Conservation (phyloP, 768 basidiomycete species). For the Lactarius psammicola region DNA sequence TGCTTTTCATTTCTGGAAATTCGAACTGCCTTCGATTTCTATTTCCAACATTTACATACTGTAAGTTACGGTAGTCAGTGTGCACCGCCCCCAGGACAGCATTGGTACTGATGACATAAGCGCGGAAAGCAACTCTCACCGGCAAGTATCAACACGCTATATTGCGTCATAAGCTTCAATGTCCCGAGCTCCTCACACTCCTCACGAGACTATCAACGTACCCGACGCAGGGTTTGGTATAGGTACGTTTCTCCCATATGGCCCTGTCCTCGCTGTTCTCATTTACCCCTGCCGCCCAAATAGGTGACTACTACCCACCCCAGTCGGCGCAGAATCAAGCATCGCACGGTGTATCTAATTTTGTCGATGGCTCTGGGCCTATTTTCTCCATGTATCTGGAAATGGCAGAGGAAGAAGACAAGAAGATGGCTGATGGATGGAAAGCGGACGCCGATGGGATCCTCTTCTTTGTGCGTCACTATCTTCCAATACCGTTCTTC, state of each 20-base stretch:
- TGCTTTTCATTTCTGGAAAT: no score
- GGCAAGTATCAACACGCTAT: no score
- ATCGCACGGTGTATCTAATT: not conserved
- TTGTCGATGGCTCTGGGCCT: not conserved
- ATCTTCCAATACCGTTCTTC: not conserved
- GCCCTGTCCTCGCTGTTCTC: not conserved
- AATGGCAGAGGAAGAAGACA: not conserved
- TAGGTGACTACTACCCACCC: not conserved
- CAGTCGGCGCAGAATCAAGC: not conserved
- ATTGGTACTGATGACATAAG: no score
- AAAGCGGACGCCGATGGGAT: not conserved
- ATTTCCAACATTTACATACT: no score
- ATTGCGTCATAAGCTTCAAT: no score
- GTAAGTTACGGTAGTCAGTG: no score
- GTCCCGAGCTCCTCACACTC: not conserved
- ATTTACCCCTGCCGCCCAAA: not conserved
- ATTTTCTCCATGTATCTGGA: constrained; percentile 4
- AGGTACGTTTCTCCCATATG: not conserved
- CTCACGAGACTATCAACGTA: not conserved
- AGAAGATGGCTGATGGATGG: not conserved
- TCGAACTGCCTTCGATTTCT: no score
- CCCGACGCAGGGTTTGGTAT: not conserved
- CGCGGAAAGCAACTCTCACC: no score
- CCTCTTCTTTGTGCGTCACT: constrained; percentile 2
- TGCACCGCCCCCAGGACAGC: no score